A percentile compares a stretch with the other conserved stretches of the same genome.
Conservation (phyloP, 768 basidiomycete genomes). For the Macrocybe gigantea region DNA sequence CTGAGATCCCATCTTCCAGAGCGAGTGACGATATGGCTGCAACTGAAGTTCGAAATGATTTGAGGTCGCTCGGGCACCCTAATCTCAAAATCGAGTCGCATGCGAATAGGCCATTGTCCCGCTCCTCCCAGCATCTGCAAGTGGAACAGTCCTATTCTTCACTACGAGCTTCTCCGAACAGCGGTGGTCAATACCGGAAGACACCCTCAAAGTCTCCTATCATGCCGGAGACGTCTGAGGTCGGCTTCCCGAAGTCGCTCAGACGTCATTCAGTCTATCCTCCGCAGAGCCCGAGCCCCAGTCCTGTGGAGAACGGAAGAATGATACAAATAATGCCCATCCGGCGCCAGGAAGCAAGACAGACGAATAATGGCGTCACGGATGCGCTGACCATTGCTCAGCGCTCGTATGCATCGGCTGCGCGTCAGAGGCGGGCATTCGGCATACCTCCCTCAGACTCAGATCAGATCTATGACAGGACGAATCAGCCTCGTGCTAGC, state of each 20-base stretch:
- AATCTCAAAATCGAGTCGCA: too few relatives aligned
- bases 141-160: too few relatives aligned
- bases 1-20: slow-evolving; percentile 2
- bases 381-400: slow-evolving; percentile 17
- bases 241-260: slow-evolving; percentile 17
- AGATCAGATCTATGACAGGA: slow-evolving; percentile 18
- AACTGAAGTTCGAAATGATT: slow-evolving; percentile 4
- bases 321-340: neutral
- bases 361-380: slow-evolving; percentile 3
- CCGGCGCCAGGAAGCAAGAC: neutral
- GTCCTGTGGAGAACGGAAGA: neutral
- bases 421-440: slow-evolving; percentile 43
- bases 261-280: slow-evolving; percentile 24
- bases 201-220: slow-evolving; percentile 22
- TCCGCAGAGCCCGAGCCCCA: slow-evolving; percentile 5
- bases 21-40: slow-evolving; percentile 18
- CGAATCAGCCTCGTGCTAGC: slow-evolving; percentile 6
- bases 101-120: too few relatives aligned
- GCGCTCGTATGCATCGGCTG: slow-evolving; percentile 27
- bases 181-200: slow-evolving; percentile 13
- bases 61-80: too few relatives aligned
- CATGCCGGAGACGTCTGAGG: slow-evolving; percentile 13
- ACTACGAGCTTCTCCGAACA: slow-evolving; percentile 17
- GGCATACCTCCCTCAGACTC: slow-evolving; percentile 44
- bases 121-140: too few relatives aligned